Evolutionary conservation across 768 basidiomycete genomes (phyloP), one percentile per base, ranked within the genome.

Genomic region (Psilocybe subaeruginosa): DNA sequence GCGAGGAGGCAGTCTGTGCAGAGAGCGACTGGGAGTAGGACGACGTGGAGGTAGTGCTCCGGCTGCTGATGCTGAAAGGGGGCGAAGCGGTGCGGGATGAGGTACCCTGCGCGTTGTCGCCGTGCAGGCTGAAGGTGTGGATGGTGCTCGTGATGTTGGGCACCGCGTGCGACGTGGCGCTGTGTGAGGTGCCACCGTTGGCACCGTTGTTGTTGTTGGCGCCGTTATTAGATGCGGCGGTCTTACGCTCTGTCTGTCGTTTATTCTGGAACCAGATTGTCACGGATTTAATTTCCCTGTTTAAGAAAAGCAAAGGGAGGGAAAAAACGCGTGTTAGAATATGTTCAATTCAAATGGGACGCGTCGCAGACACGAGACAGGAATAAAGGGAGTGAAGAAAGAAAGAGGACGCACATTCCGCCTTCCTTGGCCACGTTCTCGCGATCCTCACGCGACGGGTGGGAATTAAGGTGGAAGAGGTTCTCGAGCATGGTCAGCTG

Each of bases 241-340:
- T 78, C 67, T 83, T 83, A 67, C 85, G 84, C 65, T 87, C 85
- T 43, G 84, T 87, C 68, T 91, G 89, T 14, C 90, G 86, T 73
- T 86, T 90, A 72, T 92, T 92, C 74, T 92, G 90, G 71, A 91
- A 91, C 90, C 90, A 92, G 43, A 91, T 87, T n/a, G 89, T 88
- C 56, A 88, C 86, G 1, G 86, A 87, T 66, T 86, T 87, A 30
- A 82, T 78, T 70, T 88, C 86, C 87, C 87, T 88, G 62, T 30
- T 45, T 39, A 8, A 19, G 11, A 27, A 63, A 27, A 14, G 37
- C 48, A 58, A 48, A 16, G 54, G 29, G 23, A 58, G 23, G 39
- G 56, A 46, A 61, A 59, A 54, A 48, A 49, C 58, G 54, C 54
- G 57, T 59, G 57, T 27, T 50, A 57, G 47, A 53, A 37, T 7